Conservation (phyloP, 768 basidiomycete genomes). For the Lentinus tigrinus region DNA sequence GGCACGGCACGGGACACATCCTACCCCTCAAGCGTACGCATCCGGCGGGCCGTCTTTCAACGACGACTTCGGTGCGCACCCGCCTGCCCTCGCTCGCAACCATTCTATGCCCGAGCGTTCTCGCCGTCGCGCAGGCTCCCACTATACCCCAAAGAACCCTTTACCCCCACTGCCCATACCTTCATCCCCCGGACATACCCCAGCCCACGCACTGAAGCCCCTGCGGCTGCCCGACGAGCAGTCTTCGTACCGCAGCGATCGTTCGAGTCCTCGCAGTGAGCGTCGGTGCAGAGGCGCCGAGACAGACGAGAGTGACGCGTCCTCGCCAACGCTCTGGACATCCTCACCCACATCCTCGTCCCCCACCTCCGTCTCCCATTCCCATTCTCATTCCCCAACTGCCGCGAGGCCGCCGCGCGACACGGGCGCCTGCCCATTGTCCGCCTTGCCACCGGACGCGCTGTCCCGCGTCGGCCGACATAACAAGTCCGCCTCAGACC, state of each 20-base stretch:
- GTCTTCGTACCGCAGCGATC: not conserved
- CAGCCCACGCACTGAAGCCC: not conserved
- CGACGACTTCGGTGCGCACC: not conserved
- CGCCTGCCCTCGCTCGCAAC: not conserved
- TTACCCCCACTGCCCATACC: not conserved
- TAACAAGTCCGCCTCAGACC: not conserved
- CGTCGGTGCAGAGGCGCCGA: not conserved
- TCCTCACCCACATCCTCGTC: too few species aligned
- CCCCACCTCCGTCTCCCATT: too few species aligned
- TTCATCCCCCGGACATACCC: not conserved
- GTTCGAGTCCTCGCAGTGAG: not conserved
- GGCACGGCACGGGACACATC: too few species aligned
- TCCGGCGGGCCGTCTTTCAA: too few species aligned
- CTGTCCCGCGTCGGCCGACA: not conserved
- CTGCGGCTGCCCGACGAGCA: not conserved
- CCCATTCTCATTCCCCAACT: too few species aligned
- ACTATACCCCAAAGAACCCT: not conserved
- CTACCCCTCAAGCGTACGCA: too few species aligned
- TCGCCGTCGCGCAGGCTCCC: not conserved
- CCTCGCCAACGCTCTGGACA: not conserved
- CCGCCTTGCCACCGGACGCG: not conserved
- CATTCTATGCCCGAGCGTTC: not conserved
- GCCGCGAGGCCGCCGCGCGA: too few species aligned
- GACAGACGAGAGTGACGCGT: not conserved
- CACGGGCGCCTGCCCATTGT: too few species aligned